Evolutionary conservation across 305 asterid species (phyloP), one percentile per base, ranked within the genome.

Genomic region (Plantago rigida): DNA sequence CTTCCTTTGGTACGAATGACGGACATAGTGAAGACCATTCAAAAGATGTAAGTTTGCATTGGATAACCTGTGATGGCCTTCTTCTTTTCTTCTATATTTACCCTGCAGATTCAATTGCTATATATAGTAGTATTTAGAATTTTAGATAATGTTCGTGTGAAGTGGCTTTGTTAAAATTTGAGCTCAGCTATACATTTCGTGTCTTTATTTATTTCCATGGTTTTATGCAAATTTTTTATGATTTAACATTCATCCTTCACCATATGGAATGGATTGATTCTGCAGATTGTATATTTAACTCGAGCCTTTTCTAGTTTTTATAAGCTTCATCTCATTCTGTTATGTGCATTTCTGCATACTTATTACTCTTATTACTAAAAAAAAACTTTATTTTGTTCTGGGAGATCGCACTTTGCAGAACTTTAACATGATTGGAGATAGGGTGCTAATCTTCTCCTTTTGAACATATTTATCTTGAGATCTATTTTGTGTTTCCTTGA

Each of bases 1-100:
- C 71, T 68, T 60, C 83, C 64, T 74, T 71, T 57, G 76, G 62
- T 45, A 73, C 84, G 39, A 75, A 71, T 71, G 81, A 75, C 69
- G 82, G 75, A 74, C 79, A 69, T 61, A 73, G 60, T 61, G 72
- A 82, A 11, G 80, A 79, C 65, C 83, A 44, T 73, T 71, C 78
- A 11, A 80, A 78, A 71, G 80, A 86, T 75, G 99, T 92, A 83
- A 59, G 93, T 72, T 66, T 49, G 58, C 62, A 73, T 69, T 62
- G 4, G 10, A 1, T 36, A 62, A 60, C 72, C 47, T 61, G 61
- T 70, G 79, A 55, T 62, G 24, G 17, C 57, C 55, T 54, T 53
- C 47, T 11, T 53, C 52, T 19, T 63, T 49, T 71, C 51, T 45
- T 51, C 19, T 17, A 17, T 17, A 17, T 17, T 17, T 17, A 0